Conservation (phyloP, 345 rosid genomes). For the Turritis glabra region DNA sequence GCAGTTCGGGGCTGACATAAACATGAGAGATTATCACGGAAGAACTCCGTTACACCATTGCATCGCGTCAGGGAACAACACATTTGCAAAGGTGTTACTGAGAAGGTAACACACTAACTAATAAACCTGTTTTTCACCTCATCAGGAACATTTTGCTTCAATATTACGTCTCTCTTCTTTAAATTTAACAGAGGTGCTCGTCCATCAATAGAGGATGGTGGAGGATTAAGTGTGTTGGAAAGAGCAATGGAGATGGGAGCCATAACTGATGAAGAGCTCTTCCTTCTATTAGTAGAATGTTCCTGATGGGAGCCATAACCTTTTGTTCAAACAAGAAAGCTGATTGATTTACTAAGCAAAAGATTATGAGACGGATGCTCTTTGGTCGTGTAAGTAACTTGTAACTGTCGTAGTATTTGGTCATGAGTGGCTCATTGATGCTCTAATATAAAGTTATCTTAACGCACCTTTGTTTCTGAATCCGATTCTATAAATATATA, state of each 20-base stretch:
- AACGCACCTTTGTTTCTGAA: no score
- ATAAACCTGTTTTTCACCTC: not conserved
- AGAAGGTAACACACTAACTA: conserved; percentile 54
- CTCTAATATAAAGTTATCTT: no score
- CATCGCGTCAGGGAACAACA: conserved; percentile 55
- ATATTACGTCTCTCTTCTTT: not conserved
- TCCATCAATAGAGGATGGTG: conserved; percentile 66
- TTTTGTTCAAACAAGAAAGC: not conserved
- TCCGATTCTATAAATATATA: no score
- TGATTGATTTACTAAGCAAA: conserved; percentile 12
- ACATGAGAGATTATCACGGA: conserved; percentile 69
- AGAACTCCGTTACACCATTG: conserved; percentile 88
- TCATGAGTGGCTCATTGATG: not conserved
- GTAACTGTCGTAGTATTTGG: conserved; percentile 17
- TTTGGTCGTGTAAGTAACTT: not conserved
- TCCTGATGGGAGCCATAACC: conserved; percentile 78
- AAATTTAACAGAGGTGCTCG: conserved; percentile 75
- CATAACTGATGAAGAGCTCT: conserved; percentile 80
- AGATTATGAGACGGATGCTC: not conserved
- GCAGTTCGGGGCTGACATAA: conserved; percentile 77
- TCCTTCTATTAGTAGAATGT: conserved; percentile 66
- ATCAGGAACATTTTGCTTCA: not conserved
- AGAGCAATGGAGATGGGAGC: conserved; percentile 97
- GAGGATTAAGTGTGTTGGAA: conserved; percentile 75
- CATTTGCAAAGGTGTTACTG: conserved; percentile 70